Conservation (phyloP, 2,329 filamentous ascomycete species). For the Arthrinium phaeospermum region DNA sequence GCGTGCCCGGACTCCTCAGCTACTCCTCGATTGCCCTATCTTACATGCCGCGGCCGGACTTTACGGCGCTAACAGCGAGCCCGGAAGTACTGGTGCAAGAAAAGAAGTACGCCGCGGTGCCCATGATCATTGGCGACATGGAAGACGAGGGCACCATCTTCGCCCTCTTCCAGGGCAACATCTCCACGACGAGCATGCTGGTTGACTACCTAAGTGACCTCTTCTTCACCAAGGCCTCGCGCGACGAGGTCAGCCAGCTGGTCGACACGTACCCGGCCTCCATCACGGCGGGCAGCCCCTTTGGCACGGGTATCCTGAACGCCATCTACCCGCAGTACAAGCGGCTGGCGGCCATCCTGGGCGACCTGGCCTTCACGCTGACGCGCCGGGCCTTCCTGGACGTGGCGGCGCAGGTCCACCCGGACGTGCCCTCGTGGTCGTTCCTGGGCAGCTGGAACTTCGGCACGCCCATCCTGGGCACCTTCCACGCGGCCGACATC, state of each 20-base stretch:
- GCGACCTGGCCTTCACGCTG: constrained; percentile 77
- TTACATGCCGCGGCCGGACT: constrained; percentile 77
- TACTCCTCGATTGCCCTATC: constrained; percentile 74
- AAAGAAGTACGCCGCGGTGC: constrained; percentile 64
- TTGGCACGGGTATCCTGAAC: constrained; percentile 71
- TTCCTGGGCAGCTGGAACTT: constrained; percentile 77
- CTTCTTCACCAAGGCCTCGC: constrained; percentile 65
- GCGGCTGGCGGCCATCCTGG: constrained; percentile 75
- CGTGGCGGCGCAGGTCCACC: constrained; percentile 50
- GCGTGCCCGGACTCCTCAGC: constrained; percentile 70
- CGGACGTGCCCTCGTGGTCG: constrained; percentile 71
- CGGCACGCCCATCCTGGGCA: constrained; percentile 74
- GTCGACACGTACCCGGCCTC: constrained; percentile 68
- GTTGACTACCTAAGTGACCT: constrained; percentile 64
- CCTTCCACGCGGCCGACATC: constrained; percentile 75
- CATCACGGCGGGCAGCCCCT: constrained; percentile 69
- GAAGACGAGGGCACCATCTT: constrained; percentile 84
- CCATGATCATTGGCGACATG: constrained; percentile 74
- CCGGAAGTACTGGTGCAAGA: constrained; percentile 61
- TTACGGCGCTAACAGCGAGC: constrained; percentile 63
- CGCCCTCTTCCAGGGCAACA: constrained; percentile 70
- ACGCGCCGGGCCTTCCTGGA: constrained; percentile 69
- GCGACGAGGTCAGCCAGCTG: constrained; percentile 56
- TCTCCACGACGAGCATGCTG: constrained; percentile 65
- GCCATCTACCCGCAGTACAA: constrained; percentile 80